Evolutionary conservation across 2,329 filamentous ascomycete genomes (phyloP), one percentile per base, ranked within the genome.

Genomic region (Periglandula ipomoeae): DNA sequence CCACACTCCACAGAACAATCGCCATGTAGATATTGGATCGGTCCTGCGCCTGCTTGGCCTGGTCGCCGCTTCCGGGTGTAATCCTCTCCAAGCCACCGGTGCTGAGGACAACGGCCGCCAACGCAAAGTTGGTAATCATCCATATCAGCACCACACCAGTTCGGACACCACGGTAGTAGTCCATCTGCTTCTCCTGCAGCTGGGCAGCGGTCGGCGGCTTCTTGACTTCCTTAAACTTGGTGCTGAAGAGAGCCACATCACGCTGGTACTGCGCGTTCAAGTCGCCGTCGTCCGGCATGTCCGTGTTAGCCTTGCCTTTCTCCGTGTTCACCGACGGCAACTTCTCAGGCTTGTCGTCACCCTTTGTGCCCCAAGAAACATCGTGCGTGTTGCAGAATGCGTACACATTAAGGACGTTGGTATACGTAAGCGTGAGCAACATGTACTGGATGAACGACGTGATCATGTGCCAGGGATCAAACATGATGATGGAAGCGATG

Each of bases 381-480:
- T 96, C 90, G 75, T 96, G 90, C 23, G 90, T 95, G 70, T 96
- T 96, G 71, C 90, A 97, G 70, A 98, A 98, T 52, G 91, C 91
- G 69, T 97, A 98, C 50, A 98, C 93, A 73, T 97, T 98, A 60
- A 98, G 82, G 51, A 97, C 90, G 69, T 97, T 98, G 72, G 94
- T 94, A 70, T 95, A 98, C 0, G 90, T 95, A 0, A 93, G 93
- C 0, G 90, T 95, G 50, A 98, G 78, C 38, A 97, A 80, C 58
- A 97, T 82, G 66, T 98, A 98, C 78, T 97, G 93, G 44, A 89
- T 67, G 67, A 97, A 89, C 50, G 85, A 84, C n/a, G 93, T 97
- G 66, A 95, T 78, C 89, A 98, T 97, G 71, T 98, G 93, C 91
- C 93, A 98, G 4, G 93, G 93, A 65, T 98, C 93, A 67, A 97